Conservation (phyloP, 345 rosid species). For the Hevea brasiliensis region DNA sequence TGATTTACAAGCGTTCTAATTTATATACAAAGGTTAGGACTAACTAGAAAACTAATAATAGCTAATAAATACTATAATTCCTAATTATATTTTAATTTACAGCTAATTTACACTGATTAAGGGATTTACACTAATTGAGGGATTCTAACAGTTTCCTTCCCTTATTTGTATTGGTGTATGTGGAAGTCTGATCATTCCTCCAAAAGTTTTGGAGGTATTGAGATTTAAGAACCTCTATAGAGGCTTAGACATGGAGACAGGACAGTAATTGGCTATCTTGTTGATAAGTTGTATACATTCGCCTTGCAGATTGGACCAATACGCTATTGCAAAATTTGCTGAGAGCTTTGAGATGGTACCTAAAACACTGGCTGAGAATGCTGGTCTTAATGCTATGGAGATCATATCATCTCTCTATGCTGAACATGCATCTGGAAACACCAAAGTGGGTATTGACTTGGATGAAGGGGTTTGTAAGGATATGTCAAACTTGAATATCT, state of each 20-base stretch:
- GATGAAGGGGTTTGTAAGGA: slow-evolving; percentile 80
- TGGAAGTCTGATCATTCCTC: neutral
- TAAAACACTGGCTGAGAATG: slow-evolving; percentile 85
- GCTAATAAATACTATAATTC: too few relatives aligned
- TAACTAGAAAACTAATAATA: too few relatives aligned
- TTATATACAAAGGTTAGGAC: too few relatives aligned
- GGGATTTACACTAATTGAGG: too few relatives aligned
- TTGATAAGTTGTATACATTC: slow-evolving; percentile 4
- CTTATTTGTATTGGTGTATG: neutral
- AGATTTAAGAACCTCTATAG: neutral
- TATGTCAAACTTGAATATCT: slow-evolving; percentile 55
- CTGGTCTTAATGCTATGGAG: slow-evolving; percentile 95
- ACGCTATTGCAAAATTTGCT: slow-evolving; percentile 91
- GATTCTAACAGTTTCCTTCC: neutral
- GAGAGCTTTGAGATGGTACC: slow-evolving; percentile 99
- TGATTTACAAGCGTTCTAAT: too few relatives aligned
- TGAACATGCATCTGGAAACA: slow-evolving; percentile 85
- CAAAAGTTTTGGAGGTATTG: neutral
- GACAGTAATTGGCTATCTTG: neutral
- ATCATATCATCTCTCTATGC: slow-evolving; percentile 86
- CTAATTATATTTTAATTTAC: too few relatives aligned
- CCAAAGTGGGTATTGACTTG: slow-evolving; percentile 87
- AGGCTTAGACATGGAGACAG: neutral
- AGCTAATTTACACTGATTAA: too few relatives aligned
- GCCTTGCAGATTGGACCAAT: slow-evolving; percentile 83